phyloP scores from a whole-genome alignment of 768 basidiomycete genomes.

The Boletellus ananiceps region DNA sequence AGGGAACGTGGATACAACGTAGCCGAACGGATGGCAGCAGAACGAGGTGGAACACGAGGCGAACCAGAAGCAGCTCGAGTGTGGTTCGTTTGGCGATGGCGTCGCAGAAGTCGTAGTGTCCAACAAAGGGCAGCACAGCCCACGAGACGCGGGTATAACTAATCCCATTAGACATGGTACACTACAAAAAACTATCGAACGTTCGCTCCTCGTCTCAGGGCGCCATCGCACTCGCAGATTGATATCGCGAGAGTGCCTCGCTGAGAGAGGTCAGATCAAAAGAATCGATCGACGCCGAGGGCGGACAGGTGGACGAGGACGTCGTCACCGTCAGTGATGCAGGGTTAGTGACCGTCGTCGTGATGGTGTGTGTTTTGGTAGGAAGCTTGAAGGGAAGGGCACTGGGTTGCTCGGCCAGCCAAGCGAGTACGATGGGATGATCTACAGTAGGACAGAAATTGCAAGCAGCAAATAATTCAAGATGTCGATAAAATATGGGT shows the following conservation, averaged over 20 bases:
- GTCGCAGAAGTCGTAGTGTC: neutral
- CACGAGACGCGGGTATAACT: constrained; percentile 5
- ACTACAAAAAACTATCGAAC: constrained; percentile 2
- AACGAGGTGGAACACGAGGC: constrained; percentile 25
- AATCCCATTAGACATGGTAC: constrained; percentile 1
- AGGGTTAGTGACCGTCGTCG: constrained; percentile 1
- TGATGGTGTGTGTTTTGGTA: constrained; percentile 11
- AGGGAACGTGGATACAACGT: constrained; percentile 5
- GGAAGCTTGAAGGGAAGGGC: constrained; percentile 7
- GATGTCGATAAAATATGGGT: constrained; percentile 40
- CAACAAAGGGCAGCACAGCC: neutral
- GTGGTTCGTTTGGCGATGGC: neutral
- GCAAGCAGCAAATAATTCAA: constrained; percentile 45
- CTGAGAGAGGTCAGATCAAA: constrained; percentile 25
- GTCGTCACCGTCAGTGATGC: constrained; percentile 14
- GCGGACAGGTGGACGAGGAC: constrained; percentile 4
- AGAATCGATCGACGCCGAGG: constrained; percentile 10
- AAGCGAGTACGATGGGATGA: constrained; percentile 39
- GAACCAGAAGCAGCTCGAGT: neutral
- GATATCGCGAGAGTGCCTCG: constrained; percentile 27
- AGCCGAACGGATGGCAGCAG: constrained; percentile 1
- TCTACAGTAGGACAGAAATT: constrained; percentile 35
- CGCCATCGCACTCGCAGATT: constrained; percentile 6
- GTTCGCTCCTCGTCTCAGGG: constrained; percentile 7
- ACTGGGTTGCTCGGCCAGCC: constrained; percentile 32